Conservation (phyloP, 768 basidiomycete genomes). For the Suillus variegatus region DNA sequence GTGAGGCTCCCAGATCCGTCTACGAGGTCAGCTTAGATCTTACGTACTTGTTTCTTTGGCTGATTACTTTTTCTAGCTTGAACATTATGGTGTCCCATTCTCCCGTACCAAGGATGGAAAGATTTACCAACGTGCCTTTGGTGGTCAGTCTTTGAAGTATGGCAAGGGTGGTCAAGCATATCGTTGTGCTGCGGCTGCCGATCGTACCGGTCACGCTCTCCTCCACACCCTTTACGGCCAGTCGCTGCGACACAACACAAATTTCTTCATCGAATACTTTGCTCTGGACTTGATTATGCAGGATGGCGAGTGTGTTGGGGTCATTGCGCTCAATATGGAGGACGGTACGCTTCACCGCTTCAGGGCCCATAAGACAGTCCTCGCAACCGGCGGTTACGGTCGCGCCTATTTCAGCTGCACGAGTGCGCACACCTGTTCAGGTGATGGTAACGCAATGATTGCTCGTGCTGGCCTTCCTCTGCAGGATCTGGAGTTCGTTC, state of each 20-base stretch:
- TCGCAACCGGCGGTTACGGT: conserved; percentile 98
- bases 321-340: conserved; percentile 99
- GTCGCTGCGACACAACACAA: conserved; percentile 97
- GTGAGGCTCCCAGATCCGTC: conserved; percentile 93
- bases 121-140: conserved; percentile 99
- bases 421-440: conserved; percentile 97
- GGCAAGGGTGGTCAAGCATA: conserved; percentile 99
- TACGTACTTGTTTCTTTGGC: background rate
- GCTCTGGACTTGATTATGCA: conserved; percentile 99
- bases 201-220: conserved; percentile 97
- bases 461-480: conserved; percentile 93
- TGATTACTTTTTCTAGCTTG: conserved; percentile 60
- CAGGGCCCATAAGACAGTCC: conserved; percentile 96
- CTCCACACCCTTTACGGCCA: conserved; percentile 99
- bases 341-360: conserved; percentile 99
- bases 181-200: conserved; percentile 97
- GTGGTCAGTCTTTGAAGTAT: conserved; percentile 94
- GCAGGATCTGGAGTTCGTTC: conserved; percentile 98
- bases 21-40: conserved; percentile 63
- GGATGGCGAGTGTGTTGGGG: conserved; percentile 98
- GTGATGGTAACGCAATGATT: conserved; percentile 99
- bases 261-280: conserved; percentile 99
- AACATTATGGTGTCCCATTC: conserved; percentile 98
- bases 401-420: conserved; percentile 99
- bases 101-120: conserved; percentile 98